Evolutionary conservation across 805 yeast species (phyloP), one percentile per base, ranked within the genome.

Genomic region (Vanderwaltozyma verrucispora): DNA sequence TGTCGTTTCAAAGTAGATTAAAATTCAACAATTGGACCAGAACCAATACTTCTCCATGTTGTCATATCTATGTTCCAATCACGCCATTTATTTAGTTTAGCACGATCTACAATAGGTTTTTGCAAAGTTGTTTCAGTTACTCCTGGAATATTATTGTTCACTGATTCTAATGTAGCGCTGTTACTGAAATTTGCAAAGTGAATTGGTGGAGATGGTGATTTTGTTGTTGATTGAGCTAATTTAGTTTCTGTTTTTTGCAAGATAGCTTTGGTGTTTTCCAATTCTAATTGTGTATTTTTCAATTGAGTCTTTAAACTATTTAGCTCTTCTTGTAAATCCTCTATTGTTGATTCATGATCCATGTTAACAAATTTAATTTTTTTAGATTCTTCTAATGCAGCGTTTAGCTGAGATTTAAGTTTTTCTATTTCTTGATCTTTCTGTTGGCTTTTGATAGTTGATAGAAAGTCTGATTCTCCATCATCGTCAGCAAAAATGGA

Each of bases 1-100:
- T 31, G 13, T 3, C n/a, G n/a, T n/a, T n/a, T n/a, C n/a, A n/a
- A 8, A 13, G 11, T 14, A 23, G 9, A 21, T 28, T 35, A 35
- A 30, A 68, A 51, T 32, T 74, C 76, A 12, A 79, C 63, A 4
- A 70, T 53, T 3, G 83, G 78, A 2, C 87, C 87, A 36, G 71
- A 63, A 1, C 85, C 86, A 14, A 74, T 65, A 36, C 78, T 72
- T 52, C 80, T 70, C 96, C 96, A 88, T 12, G 56, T 49, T 19
- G 84, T 70, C 94, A 88, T 83, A 51, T 88, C 95, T 3, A 86
- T 71, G 51, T 80, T 85, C 87, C 88, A 88, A 34, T 74, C 77
- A 46, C 76, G 77, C 94, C 94, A 88, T 46, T 74, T 75, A 53
- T 69, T 65, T 46, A 88, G 60, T 48, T 75, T 77, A 11, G 70